A percentile compares a stretch with the other conserved stretches of the same genome.
phyloP scores from a whole-genome alignment of 208 protist species.

The Paratrypanosoma confusum region DNA sequence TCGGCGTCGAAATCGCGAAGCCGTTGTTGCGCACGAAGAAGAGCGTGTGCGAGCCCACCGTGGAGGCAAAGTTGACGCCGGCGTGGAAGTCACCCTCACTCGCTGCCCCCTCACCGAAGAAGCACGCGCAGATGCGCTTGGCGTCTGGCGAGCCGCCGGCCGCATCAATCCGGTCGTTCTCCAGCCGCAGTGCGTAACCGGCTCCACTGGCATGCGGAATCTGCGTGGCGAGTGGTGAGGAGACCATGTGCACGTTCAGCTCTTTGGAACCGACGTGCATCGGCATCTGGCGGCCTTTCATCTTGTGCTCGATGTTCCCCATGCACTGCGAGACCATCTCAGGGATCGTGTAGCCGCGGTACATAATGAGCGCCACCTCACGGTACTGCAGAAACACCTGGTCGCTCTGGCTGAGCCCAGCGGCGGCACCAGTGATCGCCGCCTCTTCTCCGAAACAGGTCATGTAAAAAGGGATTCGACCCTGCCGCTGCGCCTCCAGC shows the following conservation, averaged over 20 bases:
- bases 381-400: slow-evolving; percentile 94
- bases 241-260: slow-evolving; percentile 93
- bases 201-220: slow-evolving; percentile 92
- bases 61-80: slow-evolving; percentile 95
- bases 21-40: slow-evolving; percentile 94
- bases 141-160: slow-evolving; percentile 10
- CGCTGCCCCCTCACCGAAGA: slow-evolving; percentile 96
- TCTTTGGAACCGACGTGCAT: slow-evolving; percentile 94
- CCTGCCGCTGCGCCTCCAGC: slow-evolving; percentile 90
- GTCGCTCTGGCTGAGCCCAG: slow-evolving; percentile 82
- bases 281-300: slow-evolving; percentile 96
- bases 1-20: slow-evolving; percentile 95
- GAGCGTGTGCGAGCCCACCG: slow-evolving; percentile 82
- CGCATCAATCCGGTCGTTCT: slow-evolving; percentile 59
- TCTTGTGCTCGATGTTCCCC: slow-evolving; percentile 73
- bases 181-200: slow-evolving; percentile 90
- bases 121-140: slow-evolving; percentile 71
- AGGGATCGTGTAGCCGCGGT: slow-evolving; percentile 84
- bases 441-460: slow-evolving; percentile 94
- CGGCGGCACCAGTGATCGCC: slow-evolving; percentile 79
- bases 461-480: slow-evolving; percentile 97
- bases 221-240: slow-evolving; percentile 94
- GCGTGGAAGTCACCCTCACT: slow-evolving; percentile 96
- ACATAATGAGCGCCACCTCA: slow-evolving; percentile 66
- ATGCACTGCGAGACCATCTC: slow-evolving; percentile 95